These are phyloP conservation scores for Posidonia australis DNA, from an alignment of 106 monocot species.

Conservation along the genomic window DNA sequence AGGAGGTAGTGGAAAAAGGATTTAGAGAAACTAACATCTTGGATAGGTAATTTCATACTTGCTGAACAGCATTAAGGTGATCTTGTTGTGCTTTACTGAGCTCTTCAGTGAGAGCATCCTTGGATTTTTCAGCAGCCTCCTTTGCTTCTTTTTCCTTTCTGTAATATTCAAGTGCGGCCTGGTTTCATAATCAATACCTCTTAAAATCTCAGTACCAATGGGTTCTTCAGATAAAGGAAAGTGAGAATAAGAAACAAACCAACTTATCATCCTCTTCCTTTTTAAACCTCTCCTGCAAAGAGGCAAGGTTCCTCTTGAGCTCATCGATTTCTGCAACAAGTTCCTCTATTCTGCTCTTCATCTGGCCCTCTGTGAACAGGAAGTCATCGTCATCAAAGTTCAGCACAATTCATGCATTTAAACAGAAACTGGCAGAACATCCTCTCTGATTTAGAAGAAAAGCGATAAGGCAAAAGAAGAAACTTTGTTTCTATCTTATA, in stretches of 20 bases:
- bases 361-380: constrained; percentile 23
- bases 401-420: too few relatives aligned
- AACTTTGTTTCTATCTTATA: too few relatives aligned
- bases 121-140: constrained; percentile 28
- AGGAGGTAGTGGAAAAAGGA: background rate
- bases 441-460: too few relatives aligned
- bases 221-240: too few relatives aligned
- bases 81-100: constrained; percentile 48
- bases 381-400: background rate
- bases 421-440: too few relatives aligned
- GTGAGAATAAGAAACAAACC: constrained; percentile 18
- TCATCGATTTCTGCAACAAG: constrained; percentile 19
- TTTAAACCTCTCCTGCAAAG: constrained; percentile 30
- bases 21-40: background rate
- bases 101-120: constrained; percentile 31
- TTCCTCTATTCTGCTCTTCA: constrained; percentile 22
- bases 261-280: constrained; percentile 50
- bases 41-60: constrained; percentile 24
- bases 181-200: background rate
- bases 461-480: too few relatives aligned
- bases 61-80: constrained; percentile 15
- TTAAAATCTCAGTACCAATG: too few relatives aligned
- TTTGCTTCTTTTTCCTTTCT: constrained; percentile 45
- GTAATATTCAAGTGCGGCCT: constrained; percentile 43
- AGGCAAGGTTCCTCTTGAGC: constrained; percentile 12